Evolutionary conservation across 257 asterid genomes (phyloP), one percentile per base, ranked within the genome.

Genomic region (Asclepias syriaca): DNA sequence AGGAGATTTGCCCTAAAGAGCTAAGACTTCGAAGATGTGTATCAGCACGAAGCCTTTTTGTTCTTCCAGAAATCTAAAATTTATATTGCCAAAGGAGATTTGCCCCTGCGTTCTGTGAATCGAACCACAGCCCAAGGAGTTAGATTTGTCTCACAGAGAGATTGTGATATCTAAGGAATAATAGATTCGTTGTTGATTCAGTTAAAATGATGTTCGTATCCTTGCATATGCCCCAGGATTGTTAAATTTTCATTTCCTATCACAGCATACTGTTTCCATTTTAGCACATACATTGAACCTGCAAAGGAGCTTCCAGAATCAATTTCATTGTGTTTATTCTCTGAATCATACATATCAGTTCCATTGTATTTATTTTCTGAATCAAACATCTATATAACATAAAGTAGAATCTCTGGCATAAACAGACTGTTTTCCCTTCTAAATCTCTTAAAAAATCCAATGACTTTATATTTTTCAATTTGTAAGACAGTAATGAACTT

Each of bases 31-130:
- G 65, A 66, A 70, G 40, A 69, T 79, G 72, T 67, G 78, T 13
- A 79, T 56, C 82, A 68, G 71, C 77, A 82, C 73, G 85, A 64
- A 77, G 73, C 46, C 53, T 37, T 45, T 43, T 24, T 16, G 53
- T 78, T 81, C 80, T 81, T 81, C 70, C 80, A 73, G 76, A 71
- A 65, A 77, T 74, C 81, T 66, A 43, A 18, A 54, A 74, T 32
- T 48, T 15, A 57, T 59, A 72, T 79, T 89, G 89, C 93, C 88
- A 83, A 86, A 87, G 90, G 84, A 88, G 90, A 88, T 81, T 81
- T 86, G 84, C 84, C 88, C 83, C 68, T 10, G n/a, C 78, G 58
- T 66, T 66, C 45, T 22, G 48, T 65, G 77, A 80, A 82, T 75
- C 64, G 75, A 80, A 72, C 70, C 40, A 54, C 74, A 78, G 78